Evolutionary conservation across 805 yeast genomes (phyloP).

Genomic region (Maudiozyma saulgeensis): DNA sequence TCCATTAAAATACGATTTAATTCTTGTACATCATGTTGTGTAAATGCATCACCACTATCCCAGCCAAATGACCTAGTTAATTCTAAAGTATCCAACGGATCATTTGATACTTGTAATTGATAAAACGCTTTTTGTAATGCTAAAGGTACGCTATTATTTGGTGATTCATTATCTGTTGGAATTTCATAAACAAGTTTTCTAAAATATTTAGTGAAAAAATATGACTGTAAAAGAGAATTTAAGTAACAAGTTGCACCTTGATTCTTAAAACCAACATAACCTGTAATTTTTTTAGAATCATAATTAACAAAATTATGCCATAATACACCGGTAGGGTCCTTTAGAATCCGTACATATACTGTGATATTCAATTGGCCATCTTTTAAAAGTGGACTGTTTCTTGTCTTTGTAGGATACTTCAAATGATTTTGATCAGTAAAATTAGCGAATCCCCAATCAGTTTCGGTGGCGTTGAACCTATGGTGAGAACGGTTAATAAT

Average conservation of each 20-base stretch:
- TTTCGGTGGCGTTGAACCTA: slow-evolving; percentile 62
- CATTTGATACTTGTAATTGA: slow-evolving; percentile 58
- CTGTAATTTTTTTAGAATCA: slow-evolving; percentile 80
- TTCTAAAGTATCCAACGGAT: slow-evolving; percentile 76
- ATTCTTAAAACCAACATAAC: slow-evolving; percentile 84
- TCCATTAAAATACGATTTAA: slow-evolving; percentile 93
- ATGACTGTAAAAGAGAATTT: slow-evolving; percentile 84
- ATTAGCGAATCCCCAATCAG: slow-evolving; percentile 94
- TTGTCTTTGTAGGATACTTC: slow-evolving; percentile 30
- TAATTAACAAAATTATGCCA: slow-evolving; percentile 84
- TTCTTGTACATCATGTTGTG: slow-evolving; percentile 98
- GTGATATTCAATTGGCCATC: slow-evolving; percentile 60
- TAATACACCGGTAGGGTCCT: slow-evolving; percentile 87
- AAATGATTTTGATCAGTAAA: slow-evolving; percentile 51
- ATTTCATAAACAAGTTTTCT: slow-evolving; percentile 81
- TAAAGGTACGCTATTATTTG: slow-evolving; percentile 56
- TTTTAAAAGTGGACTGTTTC: slow-evolving; percentile 34
- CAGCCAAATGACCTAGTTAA: slow-evolving; percentile 92
- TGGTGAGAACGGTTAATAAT: slow-evolving; percentile 60
- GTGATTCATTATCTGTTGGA: slow-evolving; percentile 58
- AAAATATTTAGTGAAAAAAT: slow-evolving; percentile 75
- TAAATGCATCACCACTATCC: slow-evolving; percentile 91
- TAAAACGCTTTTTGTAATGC: slow-evolving; percentile 87
- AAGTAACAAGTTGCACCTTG: slow-evolving; percentile 98
- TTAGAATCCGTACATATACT: slow-evolving; percentile 63